These are phyloP conservation scores for Boletales sp. DNA, from an alignment of 768 basidiomycete genomes.

Conservation along the genomic window DNA sequence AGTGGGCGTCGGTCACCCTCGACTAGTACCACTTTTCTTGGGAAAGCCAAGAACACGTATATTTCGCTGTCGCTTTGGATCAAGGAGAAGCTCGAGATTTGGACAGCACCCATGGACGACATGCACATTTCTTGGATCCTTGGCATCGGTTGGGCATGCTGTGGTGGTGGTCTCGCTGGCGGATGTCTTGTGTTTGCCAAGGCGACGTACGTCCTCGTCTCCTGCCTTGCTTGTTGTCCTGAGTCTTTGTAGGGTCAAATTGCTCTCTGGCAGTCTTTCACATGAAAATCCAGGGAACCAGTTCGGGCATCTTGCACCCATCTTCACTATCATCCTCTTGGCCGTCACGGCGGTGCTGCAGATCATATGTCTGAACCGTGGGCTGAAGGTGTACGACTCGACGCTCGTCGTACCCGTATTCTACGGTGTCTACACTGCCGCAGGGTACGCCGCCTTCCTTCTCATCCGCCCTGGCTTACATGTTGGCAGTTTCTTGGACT, in stretches of 20 bases:
- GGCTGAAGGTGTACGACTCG: constrained; percentile 85
- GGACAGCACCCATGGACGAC: constrained; percentile 80
- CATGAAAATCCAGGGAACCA: constrained; percentile 83
- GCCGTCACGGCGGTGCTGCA: constrained; percentile 79
- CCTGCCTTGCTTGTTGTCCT: background rate
- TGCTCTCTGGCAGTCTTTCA: constrained; percentile 72
- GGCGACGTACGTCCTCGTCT: constrained; percentile 25
- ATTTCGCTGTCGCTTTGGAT: constrained; percentile 47
- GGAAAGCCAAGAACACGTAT: constrained; percentile 40
- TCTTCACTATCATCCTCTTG: constrained; percentile 66
- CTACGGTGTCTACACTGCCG: constrained; percentile 87
- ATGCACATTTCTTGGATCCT: constrained; percentile 85
- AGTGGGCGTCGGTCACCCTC: constrained; percentile 25
- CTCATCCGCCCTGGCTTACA: constrained; percentile 4
- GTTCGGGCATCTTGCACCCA: constrained; percentile 76
- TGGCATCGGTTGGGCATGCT: constrained; percentile 92
- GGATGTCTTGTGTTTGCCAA: constrained; percentile 84
- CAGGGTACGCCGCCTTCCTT: constrained; percentile 50
- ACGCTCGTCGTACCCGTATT: constrained; percentile 93
- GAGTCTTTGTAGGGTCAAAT: constrained; percentile 56
- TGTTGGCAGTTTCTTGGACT: constrained; percentile 52
- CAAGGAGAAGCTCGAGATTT: constrained; percentile 61
- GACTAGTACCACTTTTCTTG: constrained; percentile 25
- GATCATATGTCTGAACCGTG: constrained; percentile 89
- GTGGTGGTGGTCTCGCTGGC: constrained; percentile 87